Conservation (phyloP, 768 basidiomycete species). For the Leccinum uliginosum region DNA sequence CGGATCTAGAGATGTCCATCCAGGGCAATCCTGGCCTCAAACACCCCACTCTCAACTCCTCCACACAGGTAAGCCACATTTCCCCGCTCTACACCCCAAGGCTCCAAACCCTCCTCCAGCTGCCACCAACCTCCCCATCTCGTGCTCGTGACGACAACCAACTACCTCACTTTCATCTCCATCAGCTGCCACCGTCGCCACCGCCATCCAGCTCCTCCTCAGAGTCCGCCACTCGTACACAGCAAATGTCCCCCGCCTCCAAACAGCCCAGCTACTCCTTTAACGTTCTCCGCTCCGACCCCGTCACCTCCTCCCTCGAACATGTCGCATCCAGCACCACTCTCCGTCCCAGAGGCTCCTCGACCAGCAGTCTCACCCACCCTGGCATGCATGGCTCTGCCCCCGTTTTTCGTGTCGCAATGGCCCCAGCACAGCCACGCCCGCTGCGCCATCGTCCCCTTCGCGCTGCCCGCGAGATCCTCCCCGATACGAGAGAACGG, state of each 20-base stretch:
- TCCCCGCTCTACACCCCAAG: constrained; percentile 7
- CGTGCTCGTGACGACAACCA: background rate
- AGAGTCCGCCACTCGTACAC: constrained; percentile 22
- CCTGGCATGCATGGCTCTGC: constrained; percentile 32
- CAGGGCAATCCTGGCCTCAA: constrained; percentile 3
- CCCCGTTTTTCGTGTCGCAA: constrained; percentile 37
- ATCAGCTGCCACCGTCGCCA: constrained; percentile 17
- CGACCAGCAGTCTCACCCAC: constrained; percentile 4
- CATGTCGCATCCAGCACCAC: constrained; percentile 42
- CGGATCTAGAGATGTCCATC: constrained; percentile 22
- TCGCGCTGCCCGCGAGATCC: constrained; percentile 21
- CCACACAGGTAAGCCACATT: constrained; percentile 5
- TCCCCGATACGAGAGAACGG: constrained; percentile 23
- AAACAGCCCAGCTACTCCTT: constrained; percentile 33
- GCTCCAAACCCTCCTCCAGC: background rate
- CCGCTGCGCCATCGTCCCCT: constrained; percentile 16
- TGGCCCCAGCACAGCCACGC: constrained; percentile 20
- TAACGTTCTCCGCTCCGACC: constrained; percentile 43
- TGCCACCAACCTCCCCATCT: background rate
- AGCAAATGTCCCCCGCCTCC: constrained; percentile 10
- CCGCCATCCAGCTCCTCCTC: constrained; percentile 28
- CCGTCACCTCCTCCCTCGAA: constrained; percentile 38
- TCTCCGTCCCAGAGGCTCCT: constrained; percentile 30
- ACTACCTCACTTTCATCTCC: constrained; percentile 3
- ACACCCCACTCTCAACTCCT: background rate